Base-by-base conservation (phyloP, 768 basidiomycete species). In the Kwoniella botswanensis region DNA sequence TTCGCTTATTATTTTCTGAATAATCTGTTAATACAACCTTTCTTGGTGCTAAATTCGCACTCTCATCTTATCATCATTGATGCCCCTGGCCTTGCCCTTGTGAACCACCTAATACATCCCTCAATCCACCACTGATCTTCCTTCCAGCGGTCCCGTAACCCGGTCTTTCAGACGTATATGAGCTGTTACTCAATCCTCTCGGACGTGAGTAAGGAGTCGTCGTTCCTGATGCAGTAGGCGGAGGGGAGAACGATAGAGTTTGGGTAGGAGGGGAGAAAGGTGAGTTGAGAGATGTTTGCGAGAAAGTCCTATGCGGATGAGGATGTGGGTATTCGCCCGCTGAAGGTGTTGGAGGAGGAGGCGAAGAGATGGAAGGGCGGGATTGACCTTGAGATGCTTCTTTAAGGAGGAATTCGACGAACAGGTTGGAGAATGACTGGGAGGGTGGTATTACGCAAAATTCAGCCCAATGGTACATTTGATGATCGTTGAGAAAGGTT, bases 401-500 rank as follows among this genome's bases (percentile, higher is more conserved):
- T 24, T 94, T 96, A 72, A 99, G 90, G 3, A 99, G 88, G 82
- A 96, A 99, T 83, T 99, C 97, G 58, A 99, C 96, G 91, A 94
- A 99, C 12, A 98, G 88, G 58, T 94, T 92, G 50, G 93, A 95
- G 85, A 99, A 99, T 0, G 94, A 43, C 35, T 4, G 18, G 35
- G 21, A 57, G 41, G 17, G 29, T 24, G 18, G 44, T 60, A 60
- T 4, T 26, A 26, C 26, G 26, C 26, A 26, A 26, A 26, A 26
- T 1, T 26, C 26, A 26, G 26, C 26, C 26, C 26, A 3, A 26
- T 26, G 26, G 26, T 26, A 26, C 26, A 26, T 26, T 26, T 26
- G 3, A 26, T 26, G 3, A 26, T 26, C 26, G 26, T 2, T 26
- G 26, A 26, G 3, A 26, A 26, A 26, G 26, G 26, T 26, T 26